These are phyloP conservation scores for Phoma sp. DNA, from an alignment of 2,329 filamentous ascomycete species.

Conservation along the genomic window DNA sequence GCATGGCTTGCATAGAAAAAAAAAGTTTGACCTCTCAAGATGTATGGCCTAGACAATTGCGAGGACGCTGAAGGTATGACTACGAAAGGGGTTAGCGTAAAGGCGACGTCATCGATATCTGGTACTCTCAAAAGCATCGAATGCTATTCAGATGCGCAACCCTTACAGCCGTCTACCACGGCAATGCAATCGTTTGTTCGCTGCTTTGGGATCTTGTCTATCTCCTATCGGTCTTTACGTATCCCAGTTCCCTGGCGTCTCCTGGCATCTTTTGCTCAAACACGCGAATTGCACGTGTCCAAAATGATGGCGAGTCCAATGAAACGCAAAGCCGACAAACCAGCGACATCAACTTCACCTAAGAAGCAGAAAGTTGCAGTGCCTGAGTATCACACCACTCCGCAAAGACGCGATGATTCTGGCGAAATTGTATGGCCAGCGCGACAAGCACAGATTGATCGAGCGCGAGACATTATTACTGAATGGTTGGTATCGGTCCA, in stretches of 20 bases:
- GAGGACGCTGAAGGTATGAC: background rate
- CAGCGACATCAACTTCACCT: slow-evolving; percentile 17
- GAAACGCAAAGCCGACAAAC: slow-evolving; percentile 39
- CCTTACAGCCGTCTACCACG: background rate
- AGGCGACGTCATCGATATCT: slow-evolving; percentile 15
- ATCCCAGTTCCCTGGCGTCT: background rate
- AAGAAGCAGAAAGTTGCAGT: slow-evolving; percentile 38
- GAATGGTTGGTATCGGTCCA: slow-evolving; percentile 57
- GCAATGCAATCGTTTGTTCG: slow-evolving; percentile 5
- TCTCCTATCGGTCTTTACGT: background rate
- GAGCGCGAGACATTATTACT: slow-evolving; percentile 62
- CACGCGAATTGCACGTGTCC: slow-evolving; percentile 17
- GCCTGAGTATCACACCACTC: slow-evolving; percentile 41
- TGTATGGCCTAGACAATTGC: no score
- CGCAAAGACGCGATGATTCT: slow-evolving; percentile 31
- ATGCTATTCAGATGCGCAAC: background rate
- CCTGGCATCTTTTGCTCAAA: no score
- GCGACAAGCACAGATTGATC: slow-evolving; percentile 59
- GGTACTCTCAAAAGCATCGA: background rate
- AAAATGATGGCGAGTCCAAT: slow-evolving; percentile 28
- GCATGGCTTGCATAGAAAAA: no score
- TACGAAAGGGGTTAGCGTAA: slow-evolving; percentile 8
- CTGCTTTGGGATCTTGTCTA: background rate
- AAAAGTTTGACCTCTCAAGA: no score
- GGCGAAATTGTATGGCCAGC: slow-evolving; percentile 68